phyloP scores from a whole-genome alignment of 257 asterid genomes.

The Ilex aquifolium region DNA sequence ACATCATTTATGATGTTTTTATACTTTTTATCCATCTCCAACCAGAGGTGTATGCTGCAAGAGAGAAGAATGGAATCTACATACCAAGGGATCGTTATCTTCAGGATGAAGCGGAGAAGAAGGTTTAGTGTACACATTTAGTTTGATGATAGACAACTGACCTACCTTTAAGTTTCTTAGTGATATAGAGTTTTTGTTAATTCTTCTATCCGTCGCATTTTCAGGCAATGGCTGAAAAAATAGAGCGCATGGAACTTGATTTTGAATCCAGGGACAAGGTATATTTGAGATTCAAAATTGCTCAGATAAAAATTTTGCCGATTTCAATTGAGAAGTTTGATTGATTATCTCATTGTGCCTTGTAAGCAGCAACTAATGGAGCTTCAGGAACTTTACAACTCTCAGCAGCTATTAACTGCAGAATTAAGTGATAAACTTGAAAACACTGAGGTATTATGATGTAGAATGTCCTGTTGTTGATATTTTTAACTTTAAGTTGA shows the following conservation, averaged over 20 bases:
- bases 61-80: constrained; percentile 97
- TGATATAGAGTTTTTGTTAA: constrained; percentile 8
- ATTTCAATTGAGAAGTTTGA: constrained; percentile 5
- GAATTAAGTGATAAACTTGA: constrained; percentile 79
- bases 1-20: constrained; percentile 1
- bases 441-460: constrained; percentile 60
- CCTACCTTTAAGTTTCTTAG: constrained; percentile 8
- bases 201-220: constrained; percentile 8
- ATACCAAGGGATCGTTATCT: constrained; percentile 96
- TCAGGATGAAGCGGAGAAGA: constrained; percentile 99
- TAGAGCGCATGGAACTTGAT: constrained; percentile 92
- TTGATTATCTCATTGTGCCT: constrained; percentile 7
- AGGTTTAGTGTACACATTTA: constrained; percentile 35
- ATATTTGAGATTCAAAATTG: constrained; percentile 11
- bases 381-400: constrained; percentile 73
- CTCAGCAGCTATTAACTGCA: constrained; percentile 72
- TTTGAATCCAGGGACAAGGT: constrained; percentile 94
- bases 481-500: not conserved
- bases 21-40: constrained; percentile 11
- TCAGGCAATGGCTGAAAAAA: constrained; percentile 95
- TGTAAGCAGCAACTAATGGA: constrained; percentile 71
- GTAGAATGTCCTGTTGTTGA: not conserved
- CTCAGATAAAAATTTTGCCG: constrained; percentile 6
- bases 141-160: constrained; percentile 6
- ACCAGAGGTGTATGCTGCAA: constrained; percentile 96